These are phyloP conservation scores for Pyrenophora tritici-repentis DNA, from an alignment of 2,329 filamentous ascomycete genomes.

Conservation along the genomic window DNA sequence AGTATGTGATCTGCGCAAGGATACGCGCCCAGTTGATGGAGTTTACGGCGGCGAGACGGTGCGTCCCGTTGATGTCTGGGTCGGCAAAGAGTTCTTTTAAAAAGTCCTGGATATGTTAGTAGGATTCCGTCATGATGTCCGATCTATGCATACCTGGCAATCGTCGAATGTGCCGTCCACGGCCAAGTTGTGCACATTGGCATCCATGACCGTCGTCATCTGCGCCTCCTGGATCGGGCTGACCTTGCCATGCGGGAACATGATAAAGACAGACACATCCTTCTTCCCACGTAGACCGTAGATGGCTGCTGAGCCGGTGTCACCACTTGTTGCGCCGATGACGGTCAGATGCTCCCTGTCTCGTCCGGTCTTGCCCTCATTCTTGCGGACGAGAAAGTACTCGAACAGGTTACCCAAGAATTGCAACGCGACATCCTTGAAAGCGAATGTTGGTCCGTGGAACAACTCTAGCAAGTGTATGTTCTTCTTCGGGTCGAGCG, in stretches of 20 bases:
- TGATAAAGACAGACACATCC: conserved; percentile 94
- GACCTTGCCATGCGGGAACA: conserved; percentile 88
- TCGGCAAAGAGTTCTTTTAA: conserved; percentile 93
- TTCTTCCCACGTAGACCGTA: conserved; percentile 95
- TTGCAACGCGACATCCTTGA: conserved; percentile 90
- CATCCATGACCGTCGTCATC: conserved; percentile 92
- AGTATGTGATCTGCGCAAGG: conserved; percentile 95
- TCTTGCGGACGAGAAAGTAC: conserved; percentile 78
- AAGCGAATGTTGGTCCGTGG: conserved; percentile 92
- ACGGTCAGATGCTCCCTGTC: conserved; percentile 57
- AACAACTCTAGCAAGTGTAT: conserved; percentile 91
- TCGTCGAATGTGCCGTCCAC: conserved; percentile 94
- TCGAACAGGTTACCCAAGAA: conserved; percentile 96
- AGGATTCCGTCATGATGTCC: neutral
- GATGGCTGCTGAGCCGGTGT: conserved; percentile 91
- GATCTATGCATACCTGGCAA: conserved; percentile 68
- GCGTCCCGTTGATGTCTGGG: conserved; percentile 76
- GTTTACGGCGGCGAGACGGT: conserved; percentile 91
- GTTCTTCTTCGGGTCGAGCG: conserved; percentile 72
- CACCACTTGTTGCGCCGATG: conserved; percentile 50
- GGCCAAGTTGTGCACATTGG: conserved; percentile 89
- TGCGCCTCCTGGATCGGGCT: conserved; percentile 93
- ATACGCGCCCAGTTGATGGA: conserved; percentile 97
- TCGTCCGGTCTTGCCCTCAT: conserved; percentile 69
- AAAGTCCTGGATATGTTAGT: conserved; percentile 67